Conservation (phyloP, 2,329 filamentous ascomycete genomes). For the Fusarium siculi region DNA sequence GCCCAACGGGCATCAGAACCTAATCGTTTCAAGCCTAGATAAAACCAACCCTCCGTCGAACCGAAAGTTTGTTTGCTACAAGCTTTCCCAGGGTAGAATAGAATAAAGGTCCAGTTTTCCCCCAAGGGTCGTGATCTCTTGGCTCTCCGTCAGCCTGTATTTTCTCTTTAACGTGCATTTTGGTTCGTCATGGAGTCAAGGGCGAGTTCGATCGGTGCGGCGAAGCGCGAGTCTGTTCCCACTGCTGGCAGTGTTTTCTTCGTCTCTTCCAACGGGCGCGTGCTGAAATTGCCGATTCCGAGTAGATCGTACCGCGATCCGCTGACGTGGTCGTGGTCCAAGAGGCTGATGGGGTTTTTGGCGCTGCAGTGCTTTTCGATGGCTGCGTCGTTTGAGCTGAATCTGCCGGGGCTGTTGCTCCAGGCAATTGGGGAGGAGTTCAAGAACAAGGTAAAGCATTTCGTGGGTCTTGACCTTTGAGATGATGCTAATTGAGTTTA, state of each 20-base stretch:
- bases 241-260: conserved; percentile 42
- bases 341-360: conserved; percentile 16
- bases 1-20: not conserved
- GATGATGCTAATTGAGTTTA: not conserved
- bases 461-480: fast-evolving
- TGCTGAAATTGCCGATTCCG: conserved; percentile 32
- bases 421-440: conserved; percentile 13
- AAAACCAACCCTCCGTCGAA: not conserved
- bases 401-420: conserved; percentile 11
- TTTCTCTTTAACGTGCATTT: not conserved
- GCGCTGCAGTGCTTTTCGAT: conserved; percentile 20
- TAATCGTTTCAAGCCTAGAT: not conserved
- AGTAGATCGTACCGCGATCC: conserved; percentile 31
- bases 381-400: conserved; percentile 10
- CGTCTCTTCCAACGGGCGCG: conserved; percentile 26
- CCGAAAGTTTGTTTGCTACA: not conserved
- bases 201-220: not conserved
- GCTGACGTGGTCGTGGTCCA: conserved; percentile 28
- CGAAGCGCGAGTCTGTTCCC: conserved; percentile 23
- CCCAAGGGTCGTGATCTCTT: not conserved
- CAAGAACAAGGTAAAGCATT: not conserved
- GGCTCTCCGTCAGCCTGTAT: not conserved
- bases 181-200: conserved; percentile 6
- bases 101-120: conserved; percentile 13
- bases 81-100: not conserved